Base-by-base conservation (phyloP, 2,329 filamentous ascomycete species). In the Thelonectria discophora region DNA sequence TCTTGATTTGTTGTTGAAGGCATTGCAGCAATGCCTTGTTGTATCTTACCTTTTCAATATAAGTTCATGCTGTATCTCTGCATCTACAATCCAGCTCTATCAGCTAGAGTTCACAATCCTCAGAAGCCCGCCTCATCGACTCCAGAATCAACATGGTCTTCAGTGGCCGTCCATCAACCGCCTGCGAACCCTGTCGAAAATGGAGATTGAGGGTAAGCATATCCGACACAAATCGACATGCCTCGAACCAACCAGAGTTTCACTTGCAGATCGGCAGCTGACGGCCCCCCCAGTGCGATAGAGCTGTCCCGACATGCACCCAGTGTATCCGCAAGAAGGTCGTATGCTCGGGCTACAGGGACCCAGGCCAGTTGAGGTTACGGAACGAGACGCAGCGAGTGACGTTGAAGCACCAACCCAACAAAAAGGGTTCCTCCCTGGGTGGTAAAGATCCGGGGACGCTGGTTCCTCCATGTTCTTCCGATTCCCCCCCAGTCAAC, bases 241-340 rank as follows among this genome's bases (percentile, higher is more conserved):
- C 34, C 20, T 30, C 45, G 20, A 9, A 27, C 21, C 20, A 47
- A 20, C 17, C 34, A 24, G 39, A 24, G 2, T 51, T n/a, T 13
- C 15, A 20, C n/a, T 21, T 5, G 7, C 2, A 37, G 21, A n/a
- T 42, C 34, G 1, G 46, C 17, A 4, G 32, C 48, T 57, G 57
- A 55, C 47, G 47, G 49, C 32, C 17, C 42, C 15, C 42, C 6
- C 40, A 73, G 72, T 73, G 72, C 32, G 70, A 73, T 43, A 69
- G 70, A 4, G 55, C 65, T 13, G 63, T 67, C 30, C 48, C 67
- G 12, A 64, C 66, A 20, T 73, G 72, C 51, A 63, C 70, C 17
- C 72, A 73, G 52, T 73, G 72, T 60, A 60, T 51, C n/a, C 71
- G 72, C 34, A 73, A 73, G 51, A 63, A 65, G 18, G 65, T 70